Evolutionary conservation across 2,329 filamentous ascomycete species (phyloP), one percentile per base, ranked within the genome.

Genomic region (Monosporascus sp.): DNA sequence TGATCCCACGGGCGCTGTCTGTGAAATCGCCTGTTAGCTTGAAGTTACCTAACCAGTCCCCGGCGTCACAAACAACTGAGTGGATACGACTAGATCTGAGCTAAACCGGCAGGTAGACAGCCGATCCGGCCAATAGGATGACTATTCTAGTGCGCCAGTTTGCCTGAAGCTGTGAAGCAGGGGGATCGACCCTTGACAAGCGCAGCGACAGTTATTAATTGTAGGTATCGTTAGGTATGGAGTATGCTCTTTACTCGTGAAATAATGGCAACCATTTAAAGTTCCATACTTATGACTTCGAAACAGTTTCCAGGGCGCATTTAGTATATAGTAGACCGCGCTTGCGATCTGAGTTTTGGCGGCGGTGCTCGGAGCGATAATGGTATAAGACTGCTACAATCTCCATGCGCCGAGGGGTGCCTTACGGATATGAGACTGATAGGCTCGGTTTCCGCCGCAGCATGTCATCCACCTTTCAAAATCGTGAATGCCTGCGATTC

Each of bases 71-170:
- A 60, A 63, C 62, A 60, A 63, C 49, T 54, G 57, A n/a, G 64
- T 57, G 60, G 57, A 62, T 62, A 61, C 61, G 62, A 67, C 63
- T 63, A 64, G 60, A 64, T 63, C 59, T 65, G 61, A 66, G 60
- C 60, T 62, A 61, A 63, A 64, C 62, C 61, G 64, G 61, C 56
- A 59, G 57, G 54, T 63, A 57, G 58, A 63, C 55, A 59, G 56
- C 53, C 60, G 59, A 62, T 63, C 62, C 55, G 59, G 56, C 65
- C 64, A 67, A 65, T 65, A 43, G 55, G 47, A 49, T 49, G 40
- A 51, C 51, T 50, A 48, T 51, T 56, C 51, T 56, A 62, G 11
- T 66, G 64, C 63, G 63, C 64, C 63, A 62, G 58, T 60, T 63
- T 63, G 63, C 60, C 58, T 60, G 44, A 52, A 56, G 55, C 63